Conservation (phyloP, 768 basidiomycete genomes). For the Kwoniella bestiolae region DNA sequence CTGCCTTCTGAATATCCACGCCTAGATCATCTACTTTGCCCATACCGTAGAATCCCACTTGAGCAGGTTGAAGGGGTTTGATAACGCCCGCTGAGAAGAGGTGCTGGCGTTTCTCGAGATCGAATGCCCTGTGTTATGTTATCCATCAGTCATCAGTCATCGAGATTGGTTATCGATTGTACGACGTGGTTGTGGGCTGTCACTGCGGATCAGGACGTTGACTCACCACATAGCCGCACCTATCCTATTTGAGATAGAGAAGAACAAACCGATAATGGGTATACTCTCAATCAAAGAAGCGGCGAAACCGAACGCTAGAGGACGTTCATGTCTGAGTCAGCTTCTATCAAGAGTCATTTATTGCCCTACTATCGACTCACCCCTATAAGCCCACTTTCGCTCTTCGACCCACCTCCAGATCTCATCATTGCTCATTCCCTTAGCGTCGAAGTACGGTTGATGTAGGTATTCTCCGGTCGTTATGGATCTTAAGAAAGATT, state of each 20-base stretch:
- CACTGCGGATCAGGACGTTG: too few species aligned
- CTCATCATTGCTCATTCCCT: constrained; percentile 76
- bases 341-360: too few species aligned
- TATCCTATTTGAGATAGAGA: constrained; percentile 82
- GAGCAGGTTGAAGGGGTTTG: constrained; percentile 50
- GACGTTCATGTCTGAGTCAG: too few species aligned
- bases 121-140: constrained; percentile 45
- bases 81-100: constrained; percentile 57
- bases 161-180: too few species aligned
- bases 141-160: not conserved
- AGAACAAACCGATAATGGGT: constrained; percentile 78
- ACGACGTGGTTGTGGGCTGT: too few species aligned
- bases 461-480: constrained; percentile 57
- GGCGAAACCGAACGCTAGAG: constrained; percentile 83
- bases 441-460: constrained; percentile 76
- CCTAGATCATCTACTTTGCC: constrained; percentile 34
- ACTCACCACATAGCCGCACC: constrained; percentile 85
- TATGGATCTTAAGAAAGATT: constrained; percentile 56
- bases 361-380: too few species aligned
- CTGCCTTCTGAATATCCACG: constrained; percentile 44
- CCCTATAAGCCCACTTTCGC: constrained; percentile 82
- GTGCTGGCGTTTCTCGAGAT: constrained; percentile 61
- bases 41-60: constrained; percentile 49
- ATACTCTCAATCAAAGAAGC: constrained; percentile 80
- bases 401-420: constrained; percentile 81